Conservation (phyloP, 2,329 filamentous ascomycete species). For the Raffaelea deltoideospora region DNA sequence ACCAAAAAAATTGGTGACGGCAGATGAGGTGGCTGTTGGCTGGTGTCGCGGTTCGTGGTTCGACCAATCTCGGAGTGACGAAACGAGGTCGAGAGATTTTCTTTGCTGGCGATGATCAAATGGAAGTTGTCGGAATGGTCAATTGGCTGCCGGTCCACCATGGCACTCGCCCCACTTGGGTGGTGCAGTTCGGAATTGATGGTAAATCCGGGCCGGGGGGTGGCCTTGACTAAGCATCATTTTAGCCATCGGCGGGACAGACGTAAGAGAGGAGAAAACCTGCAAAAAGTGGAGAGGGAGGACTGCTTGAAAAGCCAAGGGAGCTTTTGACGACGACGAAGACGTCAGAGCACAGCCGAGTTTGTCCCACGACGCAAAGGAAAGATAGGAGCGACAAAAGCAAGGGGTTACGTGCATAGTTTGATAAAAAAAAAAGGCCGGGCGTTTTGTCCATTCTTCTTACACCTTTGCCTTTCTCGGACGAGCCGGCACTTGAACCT, state of each 20-base stretch:
- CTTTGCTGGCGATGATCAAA: constrained; percentile 6
- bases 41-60: background rate
- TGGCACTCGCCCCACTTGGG: too few relatives aligned
- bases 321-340: background rate
- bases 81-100: constrained; percentile 10
- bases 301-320: background rate
- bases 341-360: background rate
- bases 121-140: constrained; percentile 13
- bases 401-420: background rate
- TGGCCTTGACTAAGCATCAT: too few relatives aligned
- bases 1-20: background rate
- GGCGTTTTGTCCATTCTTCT: too few relatives aligned
- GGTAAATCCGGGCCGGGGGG: constrained; percentile 3
- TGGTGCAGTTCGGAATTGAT: background rate
- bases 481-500: too few relatives aligned
- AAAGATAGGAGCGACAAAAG: background rate
- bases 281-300: background rate
- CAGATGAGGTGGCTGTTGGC: background rate
- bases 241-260: too few relatives aligned
- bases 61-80: background rate
- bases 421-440: background rate
- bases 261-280: too few relatives aligned
- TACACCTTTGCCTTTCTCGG: too few relatives aligned
- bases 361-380: background rate
- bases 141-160: constrained; percentile 7